phyloP scores from a whole-genome alignment of 768 basidiomycete species.

The Termitomyces sp. region DNA sequence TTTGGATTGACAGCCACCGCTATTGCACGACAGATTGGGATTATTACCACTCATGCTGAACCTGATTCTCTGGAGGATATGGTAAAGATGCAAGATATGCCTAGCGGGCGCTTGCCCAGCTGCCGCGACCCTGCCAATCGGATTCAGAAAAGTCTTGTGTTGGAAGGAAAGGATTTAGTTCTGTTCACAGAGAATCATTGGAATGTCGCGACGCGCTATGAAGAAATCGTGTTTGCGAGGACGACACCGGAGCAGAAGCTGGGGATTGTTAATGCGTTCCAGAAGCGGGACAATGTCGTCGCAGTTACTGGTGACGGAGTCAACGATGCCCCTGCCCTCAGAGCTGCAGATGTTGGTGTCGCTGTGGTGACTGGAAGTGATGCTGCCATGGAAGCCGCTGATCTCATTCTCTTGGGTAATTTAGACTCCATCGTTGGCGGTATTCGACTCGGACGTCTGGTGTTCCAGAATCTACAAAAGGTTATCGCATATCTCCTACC shows the following conservation, averaged over 20 bases:
- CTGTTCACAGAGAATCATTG: constrained; percentile 30
- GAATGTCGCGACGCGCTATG: constrained; percentile 31
- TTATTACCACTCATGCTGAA: constrained; percentile 29
- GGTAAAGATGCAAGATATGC: background rate
- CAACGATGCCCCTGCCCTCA: background rate
- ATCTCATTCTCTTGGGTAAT: background rate
- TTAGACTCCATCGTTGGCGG: background rate
- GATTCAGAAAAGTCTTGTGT: constrained; percentile 28
- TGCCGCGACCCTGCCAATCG: constrained; percentile 21
- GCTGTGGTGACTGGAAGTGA: background rate
- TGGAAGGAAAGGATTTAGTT: constrained; percentile 38
- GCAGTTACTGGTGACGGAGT: background rate
- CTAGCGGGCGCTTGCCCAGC: background rate
- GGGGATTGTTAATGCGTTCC: background rate
- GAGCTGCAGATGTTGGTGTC: background rate
- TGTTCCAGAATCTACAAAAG: background rate
- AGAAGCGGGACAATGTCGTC: background rate
- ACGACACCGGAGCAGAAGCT: constrained; percentile 52
- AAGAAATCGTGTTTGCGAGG: constrained; percentile 46
- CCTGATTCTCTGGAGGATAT: constrained; percentile 5
- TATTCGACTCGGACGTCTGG: background rate
- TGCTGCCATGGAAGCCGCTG: background rate
- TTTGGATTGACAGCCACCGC: constrained; percentile 46
- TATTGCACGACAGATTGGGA: constrained; percentile 40
- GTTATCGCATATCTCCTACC: background rate